These are phyloP conservation scores for Tricholoma furcatifolium DNA, from an alignment of 768 basidiomycete genomes.

Conservation along the genomic window DNA sequence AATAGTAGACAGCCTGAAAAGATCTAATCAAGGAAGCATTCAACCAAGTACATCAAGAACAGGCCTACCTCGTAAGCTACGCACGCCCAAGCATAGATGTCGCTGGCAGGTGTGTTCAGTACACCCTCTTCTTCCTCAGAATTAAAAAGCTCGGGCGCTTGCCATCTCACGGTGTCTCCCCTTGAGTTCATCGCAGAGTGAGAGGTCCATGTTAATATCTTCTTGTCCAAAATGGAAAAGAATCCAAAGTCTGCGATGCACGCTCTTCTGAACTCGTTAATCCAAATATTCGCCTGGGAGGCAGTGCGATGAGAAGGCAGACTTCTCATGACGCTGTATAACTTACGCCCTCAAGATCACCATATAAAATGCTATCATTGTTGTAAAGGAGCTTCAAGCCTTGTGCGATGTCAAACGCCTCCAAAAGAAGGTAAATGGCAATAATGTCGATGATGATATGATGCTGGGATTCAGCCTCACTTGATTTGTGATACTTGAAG, in stretches of 20 bases:
- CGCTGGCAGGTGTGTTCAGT: constrained; percentile 10
- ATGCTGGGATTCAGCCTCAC: not conserved
- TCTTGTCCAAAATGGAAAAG: constrained; percentile 9
- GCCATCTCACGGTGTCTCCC: constrained; percentile 17
- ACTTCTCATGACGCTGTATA: too few species aligned
- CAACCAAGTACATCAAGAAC: not conserved
- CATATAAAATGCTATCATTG: constrained; percentile 37
- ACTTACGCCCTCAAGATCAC: constrained; percentile 42
- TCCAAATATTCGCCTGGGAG: constrained; percentile 21
- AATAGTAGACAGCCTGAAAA: not conserved
- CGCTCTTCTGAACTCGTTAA: constrained; percentile 13
- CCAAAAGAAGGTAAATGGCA: too few species aligned
- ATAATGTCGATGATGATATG: not conserved
- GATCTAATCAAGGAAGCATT: not conserved
- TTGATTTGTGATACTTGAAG: not conserved
- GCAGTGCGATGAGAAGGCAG: not conserved
- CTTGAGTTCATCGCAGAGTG: not conserved
- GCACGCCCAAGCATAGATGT: constrained; percentile 18
- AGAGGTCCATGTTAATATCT: constrained; percentile 13
- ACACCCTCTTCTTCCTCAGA: not conserved
- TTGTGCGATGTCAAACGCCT: constrained; percentile 28
- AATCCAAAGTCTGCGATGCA: constrained; percentile 25
- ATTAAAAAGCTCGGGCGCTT: constrained; percentile 20
- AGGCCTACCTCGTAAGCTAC: constrained; percentile 18
- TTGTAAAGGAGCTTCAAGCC: constrained; percentile 32